These are phyloP conservation scores for Lentithecium fluviatile DNA, from an alignment of 495 filamentous ascomycete species.

Conservation along the genomic window DNA sequence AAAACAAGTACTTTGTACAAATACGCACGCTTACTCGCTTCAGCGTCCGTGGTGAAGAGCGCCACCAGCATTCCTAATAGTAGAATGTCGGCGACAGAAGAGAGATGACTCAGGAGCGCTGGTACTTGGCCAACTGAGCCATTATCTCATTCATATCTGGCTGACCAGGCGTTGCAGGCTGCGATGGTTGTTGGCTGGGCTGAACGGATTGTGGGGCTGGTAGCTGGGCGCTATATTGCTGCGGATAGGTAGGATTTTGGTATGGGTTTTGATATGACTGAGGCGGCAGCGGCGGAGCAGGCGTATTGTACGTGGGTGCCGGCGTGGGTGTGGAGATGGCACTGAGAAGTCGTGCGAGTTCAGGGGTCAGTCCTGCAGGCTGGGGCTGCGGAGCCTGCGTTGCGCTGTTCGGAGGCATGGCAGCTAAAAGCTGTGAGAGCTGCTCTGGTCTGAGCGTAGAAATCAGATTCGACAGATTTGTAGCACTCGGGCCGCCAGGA, in stretches of 20 bases:
- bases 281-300: background rate
- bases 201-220: constrained; percentile 2
- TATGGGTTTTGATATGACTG: constrained; percentile 11
- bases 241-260: constrained; percentile 19
- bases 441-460: constrained; percentile 67
- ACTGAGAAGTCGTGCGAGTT: constrained; percentile 60
- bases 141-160: constrained; percentile 60
- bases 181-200: constrained; percentile 31
- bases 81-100: too few relatives aligned
- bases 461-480: constrained; percentile 57
- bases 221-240: constrained; percentile 4
- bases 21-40: too few relatives aligned
- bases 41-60: too few relatives aligned
- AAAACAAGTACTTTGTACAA: too few relatives aligned
- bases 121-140: constrained; percentile 61
- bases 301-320: constrained; percentile 26
- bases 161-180: constrained; percentile 44
- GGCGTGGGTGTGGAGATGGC: constrained; percentile 14
- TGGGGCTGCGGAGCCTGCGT: constrained; percentile 37
- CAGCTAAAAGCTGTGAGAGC: constrained; percentile 70
- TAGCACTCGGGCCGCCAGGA: constrained; percentile 37
- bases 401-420: constrained; percentile 53
- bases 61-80: too few relatives aligned
- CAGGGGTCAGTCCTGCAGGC: constrained; percentile 42
- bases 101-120: constrained; percentile 5